Base-by-base conservation (phyloP, 2,329 filamentous ascomycete species). In the Diaporthe aspalathi region DNA sequence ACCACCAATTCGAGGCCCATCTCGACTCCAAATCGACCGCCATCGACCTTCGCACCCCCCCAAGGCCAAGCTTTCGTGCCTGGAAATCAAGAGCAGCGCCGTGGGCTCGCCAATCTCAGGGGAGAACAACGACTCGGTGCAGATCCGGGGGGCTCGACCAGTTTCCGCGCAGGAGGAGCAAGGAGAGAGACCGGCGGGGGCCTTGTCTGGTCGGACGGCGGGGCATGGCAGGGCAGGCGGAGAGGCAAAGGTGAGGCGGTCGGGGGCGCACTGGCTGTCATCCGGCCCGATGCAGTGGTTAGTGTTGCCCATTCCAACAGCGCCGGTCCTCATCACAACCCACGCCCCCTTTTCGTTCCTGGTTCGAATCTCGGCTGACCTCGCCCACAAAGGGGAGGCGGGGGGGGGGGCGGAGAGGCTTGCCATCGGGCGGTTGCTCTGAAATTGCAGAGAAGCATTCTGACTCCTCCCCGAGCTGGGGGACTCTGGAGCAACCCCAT, bases 371-470 rank as follows among this genome's bases (percentile, higher is more conserved):
- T 63, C 60, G 60, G 60, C 60, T 63, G 60, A 38, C 22, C 43
- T 49, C 60, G 60, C 60, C 60, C 60, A 63, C 60, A 63, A 63
- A 63, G 60, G 43, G 60, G 60, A 43, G 60, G 60, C n/a, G n/a
- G n/a, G n/a, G n/a, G n/a, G n/a, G n/a, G n/a, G n/a, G n/a, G n/a
- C n/a, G n/a, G n/a, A n/a, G n/a, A n/a, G n/a, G n/a, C n/a, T n/a
- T n/a, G n/a, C 12, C 43, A 24, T 24, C 60, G 27, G 43, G 32
- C 43, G 52, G 38, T 63, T 24, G 43, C 43, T 63, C 43, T 63
- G 60, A 63, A 35, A 63, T 63, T 63, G n/a, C 60, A 63, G 29
- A 63, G 43, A 49, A 35, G 43, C 27, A 49, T 49, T 24, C 32
- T 57, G n/a, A 17, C 22, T 17, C 60, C 35, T 43, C 9, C 20